Base-by-base conservation (phyloP, 164 flowering plant species). In the Magnolia officinalis region DNA sequence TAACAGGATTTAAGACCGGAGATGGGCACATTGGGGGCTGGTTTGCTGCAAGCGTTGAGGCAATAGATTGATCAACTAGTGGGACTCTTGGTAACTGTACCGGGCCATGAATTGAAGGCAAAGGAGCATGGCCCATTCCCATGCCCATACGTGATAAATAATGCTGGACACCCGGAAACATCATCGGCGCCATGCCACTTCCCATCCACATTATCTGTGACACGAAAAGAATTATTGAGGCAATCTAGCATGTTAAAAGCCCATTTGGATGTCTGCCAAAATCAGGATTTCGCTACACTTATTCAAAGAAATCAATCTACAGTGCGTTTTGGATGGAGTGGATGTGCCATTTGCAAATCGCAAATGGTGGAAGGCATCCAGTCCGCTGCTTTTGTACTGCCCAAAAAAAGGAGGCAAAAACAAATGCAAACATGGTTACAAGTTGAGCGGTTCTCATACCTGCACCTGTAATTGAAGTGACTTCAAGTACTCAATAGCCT, bases 381-480 rank as follows among this genome's bases (percentile, higher is more conserved):
- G 45, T 37, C 45, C 6, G 45, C 45, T 37, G 45, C 45, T 37
- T 37, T 37, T 37, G 45, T 37, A 3, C 45, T 2, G 45, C 45
- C 45, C 45, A 37, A 37, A 37, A 37, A 3, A 37, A 37, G 45
- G 6, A 3, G 45, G 45, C 45, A 37, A 37, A 37, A 37, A 37
- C 6, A 37, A 37, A 37, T 37, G 45, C 45, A 37, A 37, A 5
- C 6, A 37, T 37, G 45, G 45, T 37, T 37, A 37, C 6, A 55
- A 55, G 18, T 11, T 55, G 13, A 55, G 19, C 2, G 18, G 61
- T 68, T 29, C 8, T 71, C 23, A 16, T 50, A 93, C 99, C 97
- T 95, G 99, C 55, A 95, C 90, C 89, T 95, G 99, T 78, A 89
- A 31, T 80, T 95, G 99, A 50, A 95, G 95, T 58, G 97, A 86